phyloP scores from a whole-genome alignment of 768 basidiomycete genomes.

The Candolleomyces eurysporus region DNA sequence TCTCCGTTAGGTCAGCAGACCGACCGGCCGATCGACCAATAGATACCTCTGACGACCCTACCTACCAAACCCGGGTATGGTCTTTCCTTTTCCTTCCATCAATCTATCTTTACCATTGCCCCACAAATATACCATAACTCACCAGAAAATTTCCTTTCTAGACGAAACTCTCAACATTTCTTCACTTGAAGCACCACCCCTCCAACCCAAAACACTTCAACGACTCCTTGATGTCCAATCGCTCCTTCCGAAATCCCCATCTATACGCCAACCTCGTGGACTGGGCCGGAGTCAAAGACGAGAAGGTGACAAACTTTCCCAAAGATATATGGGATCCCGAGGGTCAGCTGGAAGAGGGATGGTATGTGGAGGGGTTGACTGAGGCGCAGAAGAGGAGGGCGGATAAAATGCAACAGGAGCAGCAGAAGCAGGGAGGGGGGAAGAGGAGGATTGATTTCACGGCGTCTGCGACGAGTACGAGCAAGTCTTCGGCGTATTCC shows the following conservation, averaged over 20 bases:
- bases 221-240: constrained; percentile 89
- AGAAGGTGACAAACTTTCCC: constrained; percentile 83
- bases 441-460: too few species aligned
- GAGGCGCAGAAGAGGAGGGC: too few species aligned
- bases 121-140: neutral
- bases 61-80: too few species aligned
- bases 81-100: constrained; percentile 25
- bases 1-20: too few species aligned
- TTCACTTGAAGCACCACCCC: constrained; percentile 63
- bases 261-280: constrained; percentile 95
- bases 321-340: constrained; percentile 70
- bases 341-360: constrained; percentile 66
- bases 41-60: too few species aligned
- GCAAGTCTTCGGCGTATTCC: too few species aligned
- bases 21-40: too few species aligned
- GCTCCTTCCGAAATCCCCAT: constrained; percentile 94
- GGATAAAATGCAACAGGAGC: too few species aligned
- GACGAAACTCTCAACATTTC: constrained; percentile 82
- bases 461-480: too few species aligned
- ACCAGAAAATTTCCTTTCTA: constrained; percentile 23
- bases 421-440: too few species aligned
- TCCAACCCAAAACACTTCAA: constrained; percentile 85
- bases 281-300: constrained; percentile 82
- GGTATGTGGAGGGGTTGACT: neutral
- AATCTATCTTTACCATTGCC: constrained; percentile 31